Conservation (phyloP, 768 basidiomycete genomes). For the Xerocomellus amylosporus region DNA sequence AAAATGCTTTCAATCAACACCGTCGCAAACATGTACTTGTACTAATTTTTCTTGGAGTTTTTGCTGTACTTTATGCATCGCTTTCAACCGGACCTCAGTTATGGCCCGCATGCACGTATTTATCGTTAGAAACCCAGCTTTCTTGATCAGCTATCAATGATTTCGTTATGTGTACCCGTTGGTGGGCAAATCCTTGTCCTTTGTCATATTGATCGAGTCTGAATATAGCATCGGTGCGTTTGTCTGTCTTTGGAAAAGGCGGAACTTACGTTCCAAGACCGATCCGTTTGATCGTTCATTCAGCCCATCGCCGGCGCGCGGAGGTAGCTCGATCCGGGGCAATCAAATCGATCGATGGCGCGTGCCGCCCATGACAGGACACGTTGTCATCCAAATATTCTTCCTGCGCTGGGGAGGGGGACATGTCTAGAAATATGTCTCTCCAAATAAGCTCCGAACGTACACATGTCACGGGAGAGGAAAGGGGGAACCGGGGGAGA, state of each 20-base stretch:
- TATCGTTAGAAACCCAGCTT: constrained; percentile 20
- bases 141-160: constrained; percentile 29
- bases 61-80: constrained; percentile 30
- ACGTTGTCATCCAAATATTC: background rate
- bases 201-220: constrained; percentile 8
- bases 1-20: constrained; percentile 15
- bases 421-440: background rate
- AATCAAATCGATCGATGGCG: constrained; percentile 22
- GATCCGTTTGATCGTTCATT: constrained; percentile 17
- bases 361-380: constrained; percentile 10
- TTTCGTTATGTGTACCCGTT: constrained; percentile 14
- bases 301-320: constrained; percentile 18
- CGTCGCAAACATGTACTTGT: constrained; percentile 24
- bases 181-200: constrained; percentile 16
- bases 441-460: background rate
- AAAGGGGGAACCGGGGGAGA: background rate
- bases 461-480: constrained; percentile 12
- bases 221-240: constrained; percentile 8
- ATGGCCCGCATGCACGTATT: constrained; percentile 17
- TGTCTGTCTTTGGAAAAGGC: constrained; percentile 7
- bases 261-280: constrained; percentile 9
- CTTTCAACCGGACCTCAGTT: constrained; percentile 15
- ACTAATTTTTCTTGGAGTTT: constrained; percentile 27
- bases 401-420: background rate
- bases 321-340: constrained; percentile 17